Conservation (phyloP, 2,329 filamentous ascomycete genomes). For the Trichoderma endophyticum region DNA sequence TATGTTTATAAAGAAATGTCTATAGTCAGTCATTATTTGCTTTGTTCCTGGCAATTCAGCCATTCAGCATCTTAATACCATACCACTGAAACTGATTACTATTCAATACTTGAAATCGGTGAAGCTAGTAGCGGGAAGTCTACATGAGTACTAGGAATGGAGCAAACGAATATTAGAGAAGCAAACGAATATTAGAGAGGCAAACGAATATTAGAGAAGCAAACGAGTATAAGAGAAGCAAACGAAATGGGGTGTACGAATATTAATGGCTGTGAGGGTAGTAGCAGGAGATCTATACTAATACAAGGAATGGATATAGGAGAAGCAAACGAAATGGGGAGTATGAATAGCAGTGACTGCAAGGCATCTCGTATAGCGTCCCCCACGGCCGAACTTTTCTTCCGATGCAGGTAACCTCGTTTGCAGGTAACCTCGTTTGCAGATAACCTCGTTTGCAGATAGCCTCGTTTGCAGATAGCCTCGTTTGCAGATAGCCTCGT, state of each 20-base stretch:
- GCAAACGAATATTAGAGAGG: too few species aligned
- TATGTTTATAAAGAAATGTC: background rate
- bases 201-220: too few species aligned
- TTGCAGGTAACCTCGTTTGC: too few species aligned
- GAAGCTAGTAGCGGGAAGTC: background rate
- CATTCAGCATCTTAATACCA: background rate
- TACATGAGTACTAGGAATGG: background rate
- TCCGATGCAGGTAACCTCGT: background rate
- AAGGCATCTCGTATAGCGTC: background rate
- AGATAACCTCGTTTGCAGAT: too few species aligned
- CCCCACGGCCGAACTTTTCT: background rate
- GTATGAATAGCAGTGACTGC: background rate
- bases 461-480: background rate
- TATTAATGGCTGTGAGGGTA: background rate
- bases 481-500: background rate
- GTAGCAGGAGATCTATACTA: background rate
- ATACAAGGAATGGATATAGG: background rate
- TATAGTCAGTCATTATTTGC: background rate
- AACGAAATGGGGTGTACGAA: too few species aligned
- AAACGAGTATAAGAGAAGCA: too few species aligned
- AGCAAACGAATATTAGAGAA: too few species aligned
- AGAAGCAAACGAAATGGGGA: background rate
- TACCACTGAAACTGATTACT: background rate
- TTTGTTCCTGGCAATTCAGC: background rate
- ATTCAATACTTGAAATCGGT: background rate